Conservation (phyloP, 495 filamentous ascomycete genomes). For the Lophiostoma macrostomum region DNA sequence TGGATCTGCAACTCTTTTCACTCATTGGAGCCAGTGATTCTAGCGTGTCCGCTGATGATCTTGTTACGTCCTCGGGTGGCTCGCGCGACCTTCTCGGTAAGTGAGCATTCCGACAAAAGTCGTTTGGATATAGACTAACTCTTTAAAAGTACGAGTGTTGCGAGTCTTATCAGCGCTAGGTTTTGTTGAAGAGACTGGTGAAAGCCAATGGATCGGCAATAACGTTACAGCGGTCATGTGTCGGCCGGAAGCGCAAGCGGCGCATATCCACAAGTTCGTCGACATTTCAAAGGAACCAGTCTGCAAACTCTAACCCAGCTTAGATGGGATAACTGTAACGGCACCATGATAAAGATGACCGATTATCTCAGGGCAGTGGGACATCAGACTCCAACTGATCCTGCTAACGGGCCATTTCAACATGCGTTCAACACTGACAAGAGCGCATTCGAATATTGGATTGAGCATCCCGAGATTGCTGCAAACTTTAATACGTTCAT, state of each 20-base stretch:
- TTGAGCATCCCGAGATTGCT: neutral
- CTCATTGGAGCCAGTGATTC: neutral
- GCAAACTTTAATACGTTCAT: constrained; percentile 52
- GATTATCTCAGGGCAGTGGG: neutral
- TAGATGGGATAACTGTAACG: neutral
- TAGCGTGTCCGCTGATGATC: neutral
- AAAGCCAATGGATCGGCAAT: neutral
- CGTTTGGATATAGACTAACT: neutral
- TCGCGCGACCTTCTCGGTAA: neutral
- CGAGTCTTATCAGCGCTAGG: neutral
- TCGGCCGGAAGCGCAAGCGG: neutral
- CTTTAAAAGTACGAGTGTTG: neutral
- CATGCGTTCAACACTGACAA: constrained; percentile 10
- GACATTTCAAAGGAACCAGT: neutral
- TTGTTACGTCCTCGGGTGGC: neutral
- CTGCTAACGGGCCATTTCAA: constrained; percentile 8
- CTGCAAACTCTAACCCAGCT: neutral
- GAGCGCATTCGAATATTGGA: constrained; percentile 8
- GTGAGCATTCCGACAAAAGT: neutral
- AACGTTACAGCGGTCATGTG: neutral
- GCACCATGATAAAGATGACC: neutral
- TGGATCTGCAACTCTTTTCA: neutral
- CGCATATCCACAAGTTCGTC: neutral
- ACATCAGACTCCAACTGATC: neutral
- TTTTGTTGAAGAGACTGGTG: neutral